Percentiles rank a stretch among this genome's conserved stretches.
phyloP scores from a whole-genome alignment of 208 protist genomes.

The Crithidia brevicula region DNA sequence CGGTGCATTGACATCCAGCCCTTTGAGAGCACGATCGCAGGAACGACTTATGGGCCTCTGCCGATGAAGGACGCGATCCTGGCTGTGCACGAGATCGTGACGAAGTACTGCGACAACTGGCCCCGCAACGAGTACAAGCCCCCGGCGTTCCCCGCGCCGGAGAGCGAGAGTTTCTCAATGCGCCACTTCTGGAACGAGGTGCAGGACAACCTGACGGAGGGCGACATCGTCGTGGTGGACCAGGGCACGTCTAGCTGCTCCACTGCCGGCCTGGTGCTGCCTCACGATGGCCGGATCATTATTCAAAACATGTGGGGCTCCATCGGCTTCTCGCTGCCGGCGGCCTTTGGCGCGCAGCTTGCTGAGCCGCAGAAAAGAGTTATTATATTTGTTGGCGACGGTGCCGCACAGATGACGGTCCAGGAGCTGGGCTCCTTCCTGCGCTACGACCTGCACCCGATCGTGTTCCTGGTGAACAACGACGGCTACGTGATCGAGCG shows the following conservation, averaged over 20 bases:
- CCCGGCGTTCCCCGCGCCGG: slow-evolving; percentile 24
- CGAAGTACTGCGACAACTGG: slow-evolving; percentile 33
- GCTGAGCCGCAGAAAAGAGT: slow-evolving; percentile 39
- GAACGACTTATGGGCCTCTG: slow-evolving; percentile 13
- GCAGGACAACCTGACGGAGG: slow-evolving; percentile 31
- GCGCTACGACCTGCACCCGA: slow-evolving; percentile 34
- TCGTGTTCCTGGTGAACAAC: slow-evolving; percentile 60
- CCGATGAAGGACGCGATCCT: slow-evolving; percentile 36
- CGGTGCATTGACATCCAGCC: slow-evolving; percentile 38
- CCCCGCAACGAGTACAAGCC: slow-evolving; percentile 18
- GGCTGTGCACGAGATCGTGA: slow-evolving; percentile 22
- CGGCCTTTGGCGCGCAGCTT: slow-evolving; percentile 47
- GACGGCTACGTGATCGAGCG: slow-evolving; percentile 57
- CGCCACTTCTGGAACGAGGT: slow-evolving; percentile 53
- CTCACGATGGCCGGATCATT: slow-evolving; percentile 21
- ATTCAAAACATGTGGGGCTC: slow-evolving; percentile 46
- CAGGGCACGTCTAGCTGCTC: slow-evolving; percentile 47
- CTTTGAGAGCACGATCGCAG: slow-evolving; percentile 23
- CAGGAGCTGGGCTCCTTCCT: slow-evolving; percentile 52
- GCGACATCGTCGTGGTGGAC: slow-evolving; percentile 51
- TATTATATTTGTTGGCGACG: slow-evolving; percentile 42
- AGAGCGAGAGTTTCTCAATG: slow-evolving; percentile 23
- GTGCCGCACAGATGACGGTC: slow-evolving; percentile 44
- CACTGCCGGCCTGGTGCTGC: slow-evolving; percentile 36
- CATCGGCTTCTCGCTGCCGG: slow-evolving; percentile 51